A percentile compares a stretch with the other conserved stretches of the same genome.
phyloP scores from a whole-genome alignment of 1,284 basidiomycete genomes.

The Bondarzewia mesenterica region DNA sequence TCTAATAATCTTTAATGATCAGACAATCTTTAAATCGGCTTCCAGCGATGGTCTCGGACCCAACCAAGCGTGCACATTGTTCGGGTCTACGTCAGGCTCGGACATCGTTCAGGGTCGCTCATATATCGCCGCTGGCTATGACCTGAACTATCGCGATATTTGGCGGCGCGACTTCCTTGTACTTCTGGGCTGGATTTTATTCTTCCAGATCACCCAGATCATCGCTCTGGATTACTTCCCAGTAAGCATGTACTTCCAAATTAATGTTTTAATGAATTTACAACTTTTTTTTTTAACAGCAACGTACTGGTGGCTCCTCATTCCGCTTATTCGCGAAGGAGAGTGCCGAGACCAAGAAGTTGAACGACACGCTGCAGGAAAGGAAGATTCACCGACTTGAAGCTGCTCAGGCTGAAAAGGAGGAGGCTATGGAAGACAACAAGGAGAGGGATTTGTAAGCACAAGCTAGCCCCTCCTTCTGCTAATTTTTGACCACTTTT shows the following conservation, averaged over 20 bases:
- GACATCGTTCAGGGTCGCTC: slow-evolving; percentile 38
- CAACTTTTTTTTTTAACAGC: slow-evolving; percentile 32
- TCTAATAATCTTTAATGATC: neutral
- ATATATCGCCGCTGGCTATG: slow-evolving; percentile 56
- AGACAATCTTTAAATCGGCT: slow-evolving; percentile 20
- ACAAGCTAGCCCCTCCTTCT: slow-evolving; percentile 55
- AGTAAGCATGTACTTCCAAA: slow-evolving; percentile 27
- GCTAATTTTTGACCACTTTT: slow-evolving; percentile 16
- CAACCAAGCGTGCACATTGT: slow-evolving; percentile 65
- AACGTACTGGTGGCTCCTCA: slow-evolving; percentile 38
- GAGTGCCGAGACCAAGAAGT: slow-evolving; percentile 54
- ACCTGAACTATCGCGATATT: slow-evolving; percentile 40
- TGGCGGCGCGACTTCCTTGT: slow-evolving; percentile 58
- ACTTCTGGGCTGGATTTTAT: slow-evolving; percentile 51
- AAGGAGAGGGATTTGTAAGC: slow-evolving; percentile 11
- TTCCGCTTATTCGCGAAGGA: slow-evolving; percentile 69
- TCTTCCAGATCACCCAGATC: slow-evolving; percentile 60
- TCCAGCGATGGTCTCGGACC: slow-evolving; percentile 32
- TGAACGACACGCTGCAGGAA: slow-evolving; percentile 53
- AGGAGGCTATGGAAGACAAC: slow-evolving; percentile 11
- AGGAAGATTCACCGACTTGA: slow-evolving; percentile 35
- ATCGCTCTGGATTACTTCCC: slow-evolving; percentile 56
- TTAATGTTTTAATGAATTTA: neutral
- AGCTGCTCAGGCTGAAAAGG: slow-evolving; percentile 14
- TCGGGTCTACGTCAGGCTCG: slow-evolving; percentile 45